Base-by-base conservation (phyloP, 441 rosid genomes). In the Croton setiger region DNA sequence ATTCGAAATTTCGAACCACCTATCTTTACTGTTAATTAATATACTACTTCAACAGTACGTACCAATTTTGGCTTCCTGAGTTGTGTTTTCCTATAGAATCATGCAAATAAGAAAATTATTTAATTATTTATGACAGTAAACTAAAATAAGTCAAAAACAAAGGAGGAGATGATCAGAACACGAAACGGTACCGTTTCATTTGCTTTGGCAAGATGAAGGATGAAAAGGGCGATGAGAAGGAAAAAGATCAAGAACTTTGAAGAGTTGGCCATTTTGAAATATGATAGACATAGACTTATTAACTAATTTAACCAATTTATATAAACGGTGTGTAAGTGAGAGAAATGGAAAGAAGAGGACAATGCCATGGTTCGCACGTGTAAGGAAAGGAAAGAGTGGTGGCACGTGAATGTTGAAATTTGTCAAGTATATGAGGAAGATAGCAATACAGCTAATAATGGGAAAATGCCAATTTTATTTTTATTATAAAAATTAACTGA, bases 201-300 rank as follows among this genome's bases (percentile, higher is more conserved):
- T 51, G 88, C 88, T 41, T 80, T 74, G 35, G 68, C 83, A 17
- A 78, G 78, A 49, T 72, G 74, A 68, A 80, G 79, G 54, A 85
- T 35, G 54, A 84, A 75, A 54, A 86, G 80, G 44, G 78, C 81
- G 54, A 84, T 37, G 72, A 89, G 79, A 69, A 87, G 74, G 23
- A 82, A 83, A 70, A 84, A 81, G 53, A 84, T 39, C 67, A 83
- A 73, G 67, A 67, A 49, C 64, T 75, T 81, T n/a, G n/a, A n/a
- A 36, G 81, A 72, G 63, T 74, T 62, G 66, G 85, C 84, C 93
- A 86, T 88, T 49, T 10, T 49, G 11, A 49, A 0, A 13, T 49
- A 18, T 14, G 54, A 20, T 6, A 4, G 3, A 4, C 1, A 5
- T 12, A 7, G 7, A 27, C 15, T 33, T 15, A 35, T 7, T 12